A percentile compares a stretch with the other conserved stretches of the same genome.
Evolutionary conservation across 1,284 basidiomycete genomes (phyloP).

Genomic region (Austropuccinia psidii): DNA sequence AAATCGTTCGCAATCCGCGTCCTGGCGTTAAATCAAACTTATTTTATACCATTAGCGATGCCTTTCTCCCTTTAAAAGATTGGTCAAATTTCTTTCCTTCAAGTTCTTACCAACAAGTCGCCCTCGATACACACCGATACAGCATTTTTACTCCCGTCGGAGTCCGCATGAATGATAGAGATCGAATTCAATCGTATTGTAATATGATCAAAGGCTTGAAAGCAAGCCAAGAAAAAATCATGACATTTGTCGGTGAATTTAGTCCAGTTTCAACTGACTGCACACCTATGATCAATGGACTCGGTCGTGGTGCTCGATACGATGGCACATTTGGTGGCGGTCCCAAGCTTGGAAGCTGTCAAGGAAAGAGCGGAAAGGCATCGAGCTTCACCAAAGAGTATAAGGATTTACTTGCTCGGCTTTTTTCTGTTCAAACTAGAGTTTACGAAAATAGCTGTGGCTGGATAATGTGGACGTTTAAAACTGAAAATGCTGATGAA

Average conservation of each 20-base stretch:
- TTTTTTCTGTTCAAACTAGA: constrained; percentile 68
- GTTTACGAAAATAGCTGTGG: constrained; percentile 54
- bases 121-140: constrained; percentile 55
- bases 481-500: constrained; percentile 52
- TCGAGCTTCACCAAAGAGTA: constrained; percentile 65
- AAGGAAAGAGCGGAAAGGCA: constrained; percentile 61
- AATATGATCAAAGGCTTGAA: background rate
- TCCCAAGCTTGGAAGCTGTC: constrained; percentile 61
- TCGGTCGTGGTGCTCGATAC: constrained; percentile 45
- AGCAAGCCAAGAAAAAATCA: constrained; percentile 6
- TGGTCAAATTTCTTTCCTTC: constrained; percentile 64
- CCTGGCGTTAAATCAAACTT: background rate
- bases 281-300: constrained; percentile 25
- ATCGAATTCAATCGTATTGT: constrained; percentile 9
- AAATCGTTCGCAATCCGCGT: constrained; percentile 4
- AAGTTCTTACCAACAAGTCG: constrained; percentile 57
- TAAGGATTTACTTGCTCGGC: constrained; percentile 70
- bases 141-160: constrained; percentile 14
- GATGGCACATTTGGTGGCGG: constrained; percentile 44
- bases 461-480: constrained; percentile 82
- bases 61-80: constrained; percentile 66
- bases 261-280: constrained; percentile 24
- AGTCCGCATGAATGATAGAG: background rate
- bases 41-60: constrained; percentile 64
- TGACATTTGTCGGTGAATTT: constrained; percentile 28